Percentiles rank a stretch among this genome's conserved stretches.
phyloP scores from a whole-genome alignment of 2,329 filamentous ascomycete genomes.

The Penicillium sp. region DNA sequence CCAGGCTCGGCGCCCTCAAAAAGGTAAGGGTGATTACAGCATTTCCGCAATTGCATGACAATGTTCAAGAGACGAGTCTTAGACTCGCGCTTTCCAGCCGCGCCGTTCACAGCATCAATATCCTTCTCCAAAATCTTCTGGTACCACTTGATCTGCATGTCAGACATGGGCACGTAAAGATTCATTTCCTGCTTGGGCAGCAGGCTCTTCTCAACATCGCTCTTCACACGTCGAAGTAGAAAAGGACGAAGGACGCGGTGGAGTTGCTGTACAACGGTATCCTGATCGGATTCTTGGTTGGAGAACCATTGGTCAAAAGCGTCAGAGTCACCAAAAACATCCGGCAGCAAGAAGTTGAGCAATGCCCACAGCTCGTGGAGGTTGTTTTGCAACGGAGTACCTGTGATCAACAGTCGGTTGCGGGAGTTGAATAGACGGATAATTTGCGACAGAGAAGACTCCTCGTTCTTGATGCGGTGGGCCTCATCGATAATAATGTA shows the following conservation, averaged over 20 bases:
- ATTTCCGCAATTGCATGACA: constrained; percentile 98
- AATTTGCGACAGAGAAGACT: constrained; percentile 93
- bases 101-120: constrained; percentile 97
- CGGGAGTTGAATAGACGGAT: constrained; percentile 95
- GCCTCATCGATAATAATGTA: constrained; percentile 99
- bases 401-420: constrained; percentile 92
- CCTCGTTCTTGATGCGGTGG: constrained; percentile 98
- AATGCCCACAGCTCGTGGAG: constrained; percentile 96
- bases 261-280: constrained; percentile 92
- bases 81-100: constrained; percentile 92
- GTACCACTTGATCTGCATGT: constrained; percentile 99
- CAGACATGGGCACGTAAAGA: constrained; percentile 95
- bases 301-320: constrained; percentile 99
- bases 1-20: constrained; percentile 97
- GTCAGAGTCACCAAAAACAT: constrained; percentile 95
- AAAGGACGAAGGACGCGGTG: constrained; percentile 93
- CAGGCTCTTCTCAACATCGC: constrained; percentile 95
- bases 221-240: constrained; percentile 92
- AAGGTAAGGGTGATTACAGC: constrained; percentile 97
- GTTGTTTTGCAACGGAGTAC: constrained; percentile 96
- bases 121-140: constrained; percentile 99
- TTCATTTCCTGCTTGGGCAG: constrained; percentile 98
- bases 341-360: constrained; percentile 94
- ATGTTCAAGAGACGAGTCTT: constrained; percentile 97
- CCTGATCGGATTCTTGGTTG: constrained; percentile 83